Base-by-base conservation (phyloP, 306 rosid species). In the Phaseolus lunatus region DNA sequence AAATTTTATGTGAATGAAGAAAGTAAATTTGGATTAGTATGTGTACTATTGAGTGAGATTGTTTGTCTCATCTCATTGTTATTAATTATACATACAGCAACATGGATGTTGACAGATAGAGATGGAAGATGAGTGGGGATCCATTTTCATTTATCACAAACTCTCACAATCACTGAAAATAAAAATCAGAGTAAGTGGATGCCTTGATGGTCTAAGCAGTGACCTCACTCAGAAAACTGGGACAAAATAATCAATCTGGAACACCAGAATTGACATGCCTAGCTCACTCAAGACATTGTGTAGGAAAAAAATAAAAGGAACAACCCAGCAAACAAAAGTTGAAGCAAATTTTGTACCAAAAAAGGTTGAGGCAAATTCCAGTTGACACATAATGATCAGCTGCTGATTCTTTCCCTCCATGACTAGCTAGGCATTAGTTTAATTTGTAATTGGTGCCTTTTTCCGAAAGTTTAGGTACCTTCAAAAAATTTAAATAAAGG, bases 121-220 rank as follows among this genome's bases (percentile, higher is more conserved):
- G 75, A 53, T 10, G 31, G 47, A 64, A 76, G 70, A 58, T 72
- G 54, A 61, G 84, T 84, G 76, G 65, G 76, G 77, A 72, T 84
- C 70, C 67, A 76, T 65, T 70, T 76, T 76, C 54, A 52, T 52
- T 44, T 72, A 67, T 79, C 78, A 49, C 50, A 68, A 16, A 73
- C 75, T 72, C 72, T 67, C 79, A 44, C 65, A 64, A 73, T 84
- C 78, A 13, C 78, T 9, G 43, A 63, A 63, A 62, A 78, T 29
- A 61, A 71, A 69, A 76, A 44, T 57, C 57, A 56, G 22, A 68
- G 1, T 70, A 69, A 72, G 61, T 57, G n/a, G 47, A 73, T 74
- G 58, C 76, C 58, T 73, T 67, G 56, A 87, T 82, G 75, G 83
- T 59, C 80, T 84, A 82, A 87, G 85, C 87, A 79, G 39, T 84